These are phyloP conservation scores for Sporothrix pseudoabietina DNA, from an alignment of 2,329 filamentous ascomycete species.

Conservation along the genomic window DNA sequence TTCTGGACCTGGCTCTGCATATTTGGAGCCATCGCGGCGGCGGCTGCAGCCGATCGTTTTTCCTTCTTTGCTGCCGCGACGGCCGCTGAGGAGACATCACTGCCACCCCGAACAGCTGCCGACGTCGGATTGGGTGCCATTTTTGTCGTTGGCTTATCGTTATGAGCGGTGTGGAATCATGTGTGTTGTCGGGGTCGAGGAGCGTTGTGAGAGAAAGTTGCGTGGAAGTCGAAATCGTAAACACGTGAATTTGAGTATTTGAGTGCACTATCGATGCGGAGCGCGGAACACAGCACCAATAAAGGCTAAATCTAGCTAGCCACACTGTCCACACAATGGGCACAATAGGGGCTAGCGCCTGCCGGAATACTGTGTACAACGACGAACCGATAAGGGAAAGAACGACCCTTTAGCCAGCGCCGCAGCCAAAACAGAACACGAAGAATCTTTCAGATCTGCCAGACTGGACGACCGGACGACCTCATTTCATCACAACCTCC, in stretches of 20 bases:
- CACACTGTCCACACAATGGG: background rate
- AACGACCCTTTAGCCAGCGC: background rate
- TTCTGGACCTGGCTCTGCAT: constrained; percentile 59
- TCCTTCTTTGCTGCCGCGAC: constrained; percentile 29
- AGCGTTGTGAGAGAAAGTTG: too few relatives aligned
- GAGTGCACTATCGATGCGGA: background rate
- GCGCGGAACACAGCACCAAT: background rate
- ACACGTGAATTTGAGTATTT: background rate
- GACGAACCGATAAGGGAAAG: constrained; percentile 15
- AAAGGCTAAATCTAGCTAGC: constrained; percentile 25
- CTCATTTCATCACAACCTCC: background rate
- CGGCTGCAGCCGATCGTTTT: constrained; percentile 27
- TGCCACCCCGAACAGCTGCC: constrained; percentile 27
- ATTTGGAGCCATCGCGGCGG: constrained; percentile 55
- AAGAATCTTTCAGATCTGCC: background rate
- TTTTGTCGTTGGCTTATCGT: background rate
- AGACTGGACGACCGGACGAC: background rate
- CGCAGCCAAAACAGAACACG: constrained; percentile 1
- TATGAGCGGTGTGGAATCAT: background rate
- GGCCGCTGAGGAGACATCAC: constrained; percentile 22
- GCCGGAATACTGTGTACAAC: background rate
- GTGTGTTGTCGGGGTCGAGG: background rate
- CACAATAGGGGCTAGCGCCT: constrained; percentile 8
- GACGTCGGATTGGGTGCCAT: constrained; percentile 20
- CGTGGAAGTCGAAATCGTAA: background rate